Conservation (phyloP, 768 basidiomycete species). For the Pleurotus platypus region DNA sequence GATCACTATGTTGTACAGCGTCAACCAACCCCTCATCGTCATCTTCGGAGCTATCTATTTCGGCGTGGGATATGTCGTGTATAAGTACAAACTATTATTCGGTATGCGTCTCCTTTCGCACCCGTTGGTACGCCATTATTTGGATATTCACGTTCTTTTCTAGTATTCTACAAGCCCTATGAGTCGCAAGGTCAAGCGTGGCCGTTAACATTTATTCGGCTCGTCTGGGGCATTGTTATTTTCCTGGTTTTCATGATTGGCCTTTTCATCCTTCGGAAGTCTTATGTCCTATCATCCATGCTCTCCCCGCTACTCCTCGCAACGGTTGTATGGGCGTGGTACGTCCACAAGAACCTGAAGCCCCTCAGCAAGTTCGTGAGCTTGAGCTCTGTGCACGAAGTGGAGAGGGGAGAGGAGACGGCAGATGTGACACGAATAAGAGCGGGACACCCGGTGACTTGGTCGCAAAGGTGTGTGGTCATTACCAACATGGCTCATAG, state of each 20-base stretch:
- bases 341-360: slow-evolving; percentile 60
- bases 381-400: slow-evolving; percentile 83
- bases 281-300: slow-evolving; percentile 47
- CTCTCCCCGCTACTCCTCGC: slow-evolving; percentile 72
- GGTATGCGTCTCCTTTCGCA: slow-evolving; percentile 44
- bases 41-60: slow-evolving; percentile 96
- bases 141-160: not conserved
- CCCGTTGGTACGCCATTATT: too few relatives aligned
- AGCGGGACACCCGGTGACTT: slow-evolving; percentile 82
- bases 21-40: slow-evolving; percentile 92
- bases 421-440: slow-evolving; percentile 72
- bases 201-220: slow-evolving; percentile 91
- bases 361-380: slow-evolving; percentile 82
- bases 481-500: slow-evolving; percentile 1
- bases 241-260: slow-evolving; percentile 98
- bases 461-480: slow-evolving; percentile 74
- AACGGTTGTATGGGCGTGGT: slow-evolving; percentile 81
- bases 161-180: slow-evolving; percentile 98
- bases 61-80: slow-evolving; percentile 92
- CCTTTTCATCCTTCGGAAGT: slow-evolving; percentile 69
- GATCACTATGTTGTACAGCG: slow-evolving; percentile 91
- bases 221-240: slow-evolving; percentile 89
- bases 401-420: slow-evolving; percentile 84
- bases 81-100: slow-evolving; percentile 96
- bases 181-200: slow-evolving; percentile 97